Percentiles rank a stretch among this genome's conserved stretches.
Conservation (phyloP, 345 rosid species). For the Melaleuca alternifolia region DNA sequence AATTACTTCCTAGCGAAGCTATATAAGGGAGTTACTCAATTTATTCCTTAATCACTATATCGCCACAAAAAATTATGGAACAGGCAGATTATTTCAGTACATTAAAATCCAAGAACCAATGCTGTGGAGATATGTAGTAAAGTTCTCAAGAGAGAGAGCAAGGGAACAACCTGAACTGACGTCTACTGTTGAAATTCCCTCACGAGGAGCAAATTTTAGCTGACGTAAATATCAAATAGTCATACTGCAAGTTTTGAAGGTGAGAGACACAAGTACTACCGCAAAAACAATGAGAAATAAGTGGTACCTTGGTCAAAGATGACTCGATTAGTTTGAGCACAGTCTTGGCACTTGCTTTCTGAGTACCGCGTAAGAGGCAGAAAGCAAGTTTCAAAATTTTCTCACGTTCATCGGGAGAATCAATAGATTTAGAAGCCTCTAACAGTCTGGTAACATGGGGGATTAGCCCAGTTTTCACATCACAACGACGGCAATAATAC, state of each 20-base stretch:
- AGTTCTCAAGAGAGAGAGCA: not conserved
- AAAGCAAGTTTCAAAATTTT: constrained; percentile 49
- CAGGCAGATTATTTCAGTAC: not conserved
- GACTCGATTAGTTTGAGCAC: constrained; percentile 39
- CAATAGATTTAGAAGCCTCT: constrained; percentile 43
- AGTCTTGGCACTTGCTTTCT: constrained; percentile 32
- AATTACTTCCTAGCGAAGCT: not conserved
- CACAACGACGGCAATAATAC: constrained; percentile 82
- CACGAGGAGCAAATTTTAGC: constrained; percentile 41
- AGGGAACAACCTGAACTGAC: constrained; percentile 14
- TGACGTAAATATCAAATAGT: constrained; percentile 23
- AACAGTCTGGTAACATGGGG: constrained; percentile 47
- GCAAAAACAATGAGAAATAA: not conserved
- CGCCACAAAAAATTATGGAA: not conserved
- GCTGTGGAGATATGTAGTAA: not conserved
- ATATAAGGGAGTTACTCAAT: not conserved
- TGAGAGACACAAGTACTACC: not conserved
- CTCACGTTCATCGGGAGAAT: constrained; percentile 40
- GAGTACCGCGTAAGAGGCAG: constrained; percentile 52
- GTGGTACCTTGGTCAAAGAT: constrained; percentile 50
- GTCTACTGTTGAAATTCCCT: constrained; percentile 49
- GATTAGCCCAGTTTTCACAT: constrained; percentile 50
- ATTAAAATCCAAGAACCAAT: not conserved
- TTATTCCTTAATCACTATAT: not conserved
- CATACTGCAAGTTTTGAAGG: constrained; percentile 1